Base-by-base conservation (phyloP, 371 early-diverging fungal species). In the Entomophthora muscae region DNA sequence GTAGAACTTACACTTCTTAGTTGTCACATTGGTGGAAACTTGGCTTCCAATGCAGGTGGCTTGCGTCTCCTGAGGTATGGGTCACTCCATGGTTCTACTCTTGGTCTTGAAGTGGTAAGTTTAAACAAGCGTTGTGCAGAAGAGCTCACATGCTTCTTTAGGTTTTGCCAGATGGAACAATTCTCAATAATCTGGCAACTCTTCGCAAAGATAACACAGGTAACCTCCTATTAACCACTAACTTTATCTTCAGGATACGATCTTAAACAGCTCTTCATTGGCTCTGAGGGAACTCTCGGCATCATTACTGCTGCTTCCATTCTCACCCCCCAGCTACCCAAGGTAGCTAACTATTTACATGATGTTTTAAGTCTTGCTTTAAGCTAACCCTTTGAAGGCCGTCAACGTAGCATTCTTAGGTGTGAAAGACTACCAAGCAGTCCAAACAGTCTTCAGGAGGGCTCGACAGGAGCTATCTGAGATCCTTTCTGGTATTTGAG, bases 1-100 rank as follows among this genome's bases (percentile, higher is more conserved):
- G 0, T 13, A 24, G 24, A 10, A 54, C 2, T 60, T 31, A 17
- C 10, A 10, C 13, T 55, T 32, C 64, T 66, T 60, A 68, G 75
- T 24, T 91, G 91, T 72, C 87, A 84, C 33, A 88, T 97, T 61
- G 98, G 98, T 53, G 97, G 97, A 21, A 97, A 96, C 67, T 85
- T 96, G 1, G 83, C 93, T 5, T 93, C 96, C 1, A 96, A 97
- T 70, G 98, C 98, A 0, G 97, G 97, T 26, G 97, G 97, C 0
- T 76, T 97, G 56, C 76, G 95, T 23, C 76, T 90, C 31, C 76
- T 97, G 70, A 80, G 91, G 10, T 96, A 92, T 72, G 97, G 97
- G 33, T 83, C 83, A 13, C 73, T 96, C 26, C 94, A 93, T 67
- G 93, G 95, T 22, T 86, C 83, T 28, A 92, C 93, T 1, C 75